These are phyloP conservation scores for Coemansia asiatica DNA, from an alignment of 192 early-diverging fungal genomes.

Conservation along the genomic window DNA sequence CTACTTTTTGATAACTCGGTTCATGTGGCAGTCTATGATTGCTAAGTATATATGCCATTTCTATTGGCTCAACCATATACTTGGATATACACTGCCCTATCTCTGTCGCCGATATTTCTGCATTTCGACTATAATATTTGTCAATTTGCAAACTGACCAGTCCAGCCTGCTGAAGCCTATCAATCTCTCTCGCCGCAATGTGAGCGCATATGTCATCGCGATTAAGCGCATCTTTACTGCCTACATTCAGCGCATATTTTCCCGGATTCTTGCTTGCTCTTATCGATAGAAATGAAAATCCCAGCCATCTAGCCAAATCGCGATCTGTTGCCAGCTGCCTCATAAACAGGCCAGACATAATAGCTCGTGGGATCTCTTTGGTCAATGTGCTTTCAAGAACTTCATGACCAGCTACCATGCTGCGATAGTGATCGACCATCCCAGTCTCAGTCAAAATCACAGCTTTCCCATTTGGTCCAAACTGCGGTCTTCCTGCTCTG, in stretches of 20 bases:
- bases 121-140: background rate
- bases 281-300: slow-evolving; percentile 21
- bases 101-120: background rate
- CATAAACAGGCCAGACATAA: slow-evolving; percentile 43
- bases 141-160: slow-evolving; percentile 1
- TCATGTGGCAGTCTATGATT: slow-evolving; percentile 10
- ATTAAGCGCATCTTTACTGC: no score
- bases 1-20: slow-evolving; percentile 29
- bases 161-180: background rate
- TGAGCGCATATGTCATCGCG: background rate
- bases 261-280: slow-evolving; percentile 17
- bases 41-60: slow-evolving; percentile 13
- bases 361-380: slow-evolving; percentile 56
- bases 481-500: slow-evolving; percentile 71
- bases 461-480: slow-evolving; percentile 66
- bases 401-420: slow-evolving; percentile 61
- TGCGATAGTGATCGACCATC: slow-evolving; percentile 51
- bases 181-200: slow-evolving; percentile 10
- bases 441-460: slow-evolving; percentile 61
- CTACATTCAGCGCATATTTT: slow-evolving; percentile 9
- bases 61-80: slow-evolving; percentile 30
- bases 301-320: slow-evolving; percentile 38
- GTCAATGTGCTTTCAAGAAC: slow-evolving; percentile 68
- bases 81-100: slow-evolving; percentile 36
- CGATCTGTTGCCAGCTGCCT: slow-evolving; percentile 35